phyloP scores from a whole-genome alignment of 352 stramenopile species.

The Peronospora destructor region DNA sequence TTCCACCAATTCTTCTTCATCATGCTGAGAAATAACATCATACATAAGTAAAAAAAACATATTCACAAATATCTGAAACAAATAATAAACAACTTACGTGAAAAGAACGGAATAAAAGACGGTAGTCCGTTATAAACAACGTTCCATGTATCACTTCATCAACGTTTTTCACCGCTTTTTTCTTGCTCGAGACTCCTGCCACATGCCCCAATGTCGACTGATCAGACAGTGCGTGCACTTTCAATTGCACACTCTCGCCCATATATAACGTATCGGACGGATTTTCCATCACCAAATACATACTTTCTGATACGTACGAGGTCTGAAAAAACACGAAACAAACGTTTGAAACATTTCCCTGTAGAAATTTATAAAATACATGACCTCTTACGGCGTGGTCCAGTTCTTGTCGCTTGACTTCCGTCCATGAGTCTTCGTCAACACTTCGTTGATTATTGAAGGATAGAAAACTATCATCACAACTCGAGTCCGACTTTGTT shows the following conservation, averaged over 20 bases:
- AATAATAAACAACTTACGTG: slow-evolving; percentile 31
- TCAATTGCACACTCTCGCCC: slow-evolving; percentile 64
- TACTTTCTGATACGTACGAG: slow-evolving; percentile 69
- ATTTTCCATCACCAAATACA: slow-evolving; percentile 75
- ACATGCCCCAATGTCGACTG: slow-evolving; percentile 40
- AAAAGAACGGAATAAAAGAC: slow-evolving; percentile 69
- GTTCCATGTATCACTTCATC: slow-evolving; percentile 44
- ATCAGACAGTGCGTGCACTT: slow-evolving; percentile 65
- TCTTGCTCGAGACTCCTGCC: slow-evolving; percentile 19
- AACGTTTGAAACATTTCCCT: background rate
- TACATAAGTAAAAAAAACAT: slow-evolving; percentile 6
- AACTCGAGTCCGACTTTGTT: slow-evolving; percentile 1
- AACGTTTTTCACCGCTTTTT: slow-evolving; percentile 6
- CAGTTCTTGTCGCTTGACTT: slow-evolving; percentile 72
- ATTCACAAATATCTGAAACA: slow-evolving; percentile 2
- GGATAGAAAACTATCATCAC: slow-evolving; percentile 1
- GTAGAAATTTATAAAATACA: background rate
- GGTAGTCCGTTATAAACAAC: slow-evolving; percentile 67
- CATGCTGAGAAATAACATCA: slow-evolving; percentile 13
- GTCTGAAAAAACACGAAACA: slow-evolving; percentile 33
- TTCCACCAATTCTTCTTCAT: slow-evolving; percentile 49
- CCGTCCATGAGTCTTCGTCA: slow-evolving; percentile 83
- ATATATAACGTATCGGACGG: slow-evolving; percentile 45
- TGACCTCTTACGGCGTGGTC: slow-evolving; percentile 52
- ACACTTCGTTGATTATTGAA: slow-evolving; percentile 22